Evolutionary conservation across 306 rosid species (phyloP).

Genomic region (Lathyrus oleraceus): DNA sequence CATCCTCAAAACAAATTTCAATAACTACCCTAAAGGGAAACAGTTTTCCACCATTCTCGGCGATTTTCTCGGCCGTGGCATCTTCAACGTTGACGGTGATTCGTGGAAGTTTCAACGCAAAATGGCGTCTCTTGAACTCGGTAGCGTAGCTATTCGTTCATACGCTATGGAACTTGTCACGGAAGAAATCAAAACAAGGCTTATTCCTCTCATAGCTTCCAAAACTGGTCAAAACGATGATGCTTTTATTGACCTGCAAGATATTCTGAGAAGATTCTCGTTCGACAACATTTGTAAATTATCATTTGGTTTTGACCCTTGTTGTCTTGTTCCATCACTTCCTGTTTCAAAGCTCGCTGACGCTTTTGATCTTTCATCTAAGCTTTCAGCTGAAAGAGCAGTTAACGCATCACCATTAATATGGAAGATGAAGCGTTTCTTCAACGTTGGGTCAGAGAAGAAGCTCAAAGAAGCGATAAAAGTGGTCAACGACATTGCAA

Average conservation of each 20-base stretch:
- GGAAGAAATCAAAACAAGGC: slow-evolving; percentile 48
- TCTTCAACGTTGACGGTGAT: slow-evolving; percentile 81
- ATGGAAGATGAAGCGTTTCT: slow-evolving; percentile 62
- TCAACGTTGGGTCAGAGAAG: slow-evolving; percentile 65
- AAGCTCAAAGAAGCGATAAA: slow-evolving; percentile 51
- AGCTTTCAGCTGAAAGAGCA: slow-evolving; percentile 70
- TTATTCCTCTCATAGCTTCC: slow-evolving; percentile 45
- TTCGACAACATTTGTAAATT: slow-evolving; percentile 74
- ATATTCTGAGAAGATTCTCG: slow-evolving; percentile 67
- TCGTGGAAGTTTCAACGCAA: slow-evolving; percentile 79
- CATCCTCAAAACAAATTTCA: slow-evolving; percentile 70
- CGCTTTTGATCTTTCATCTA: slow-evolving; percentile 65
- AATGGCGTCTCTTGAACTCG: slow-evolving; percentile 77
- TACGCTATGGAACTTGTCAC: slow-evolving; percentile 55
- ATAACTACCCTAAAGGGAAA: slow-evolving; percentile 80
- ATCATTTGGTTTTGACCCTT: slow-evolving; percentile 85
- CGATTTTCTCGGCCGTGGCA: slow-evolving; percentile 80
- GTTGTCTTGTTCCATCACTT: slow-evolving; percentile 51
- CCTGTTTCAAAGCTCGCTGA: slow-evolving; percentile 51
- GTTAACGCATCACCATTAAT: slow-evolving; percentile 53
- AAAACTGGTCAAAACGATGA: not conserved
- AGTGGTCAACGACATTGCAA: slow-evolving; percentile 46
- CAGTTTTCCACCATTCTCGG: slow-evolving; percentile 74
- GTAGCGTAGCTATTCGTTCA: slow-evolving; percentile 60
- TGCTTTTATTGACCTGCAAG: slow-evolving; percentile 63